phyloP scores from a whole-genome alignment of 805 yeast species.

The Helenozyma rhizophorensis region DNA sequence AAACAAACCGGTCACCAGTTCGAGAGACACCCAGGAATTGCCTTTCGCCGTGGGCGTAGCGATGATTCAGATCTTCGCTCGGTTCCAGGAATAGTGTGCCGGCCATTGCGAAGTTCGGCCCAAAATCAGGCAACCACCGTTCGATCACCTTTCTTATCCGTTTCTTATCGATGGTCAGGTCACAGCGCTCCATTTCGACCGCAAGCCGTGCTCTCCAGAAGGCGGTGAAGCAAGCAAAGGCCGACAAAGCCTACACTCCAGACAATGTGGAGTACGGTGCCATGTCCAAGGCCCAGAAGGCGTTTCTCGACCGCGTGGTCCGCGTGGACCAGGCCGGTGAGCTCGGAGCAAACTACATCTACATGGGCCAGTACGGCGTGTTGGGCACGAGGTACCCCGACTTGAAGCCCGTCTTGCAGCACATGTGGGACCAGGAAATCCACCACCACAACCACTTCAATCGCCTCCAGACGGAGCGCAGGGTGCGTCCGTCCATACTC shows the following conservation, averaged over 20 bases:
- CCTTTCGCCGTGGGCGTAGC: constrained; percentile 45
- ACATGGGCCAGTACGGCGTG: constrained; percentile 83
- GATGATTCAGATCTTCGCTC: constrained; percentile 41
- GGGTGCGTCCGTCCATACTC: constrained; percentile 87
- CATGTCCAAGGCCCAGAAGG: constrained; percentile 54
- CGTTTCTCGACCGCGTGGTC: constrained; percentile 67
- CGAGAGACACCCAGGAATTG: constrained; percentile 59
- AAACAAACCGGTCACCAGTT: constrained; percentile 49
- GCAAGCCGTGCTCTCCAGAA: constrained; percentile 4
- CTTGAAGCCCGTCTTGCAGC: constrained; percentile 73
- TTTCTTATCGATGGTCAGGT: too few relatives aligned
- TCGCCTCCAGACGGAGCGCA: constrained; percentile 61
- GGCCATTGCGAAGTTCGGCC: too few relatives aligned
- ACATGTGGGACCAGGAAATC: constrained; percentile 98
- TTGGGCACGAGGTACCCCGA: constrained; percentile 67
- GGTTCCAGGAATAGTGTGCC: background rate
- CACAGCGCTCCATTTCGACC: background rate
- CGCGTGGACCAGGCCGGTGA: constrained; percentile 99
- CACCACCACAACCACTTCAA: constrained; percentile 88
- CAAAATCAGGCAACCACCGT: too few relatives aligned
- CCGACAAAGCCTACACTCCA: background rate
- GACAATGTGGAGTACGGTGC: constrained; percentile 28
- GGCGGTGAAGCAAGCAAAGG: constrained; percentile 2
- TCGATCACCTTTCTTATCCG: too few relatives aligned
- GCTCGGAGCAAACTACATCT: constrained; percentile 90